Evolutionary conservation across 1,139 yeast genomes (phyloP), one percentile per base, ranked within the genome.

Genomic region (Taphrina wiesneri): DNA sequence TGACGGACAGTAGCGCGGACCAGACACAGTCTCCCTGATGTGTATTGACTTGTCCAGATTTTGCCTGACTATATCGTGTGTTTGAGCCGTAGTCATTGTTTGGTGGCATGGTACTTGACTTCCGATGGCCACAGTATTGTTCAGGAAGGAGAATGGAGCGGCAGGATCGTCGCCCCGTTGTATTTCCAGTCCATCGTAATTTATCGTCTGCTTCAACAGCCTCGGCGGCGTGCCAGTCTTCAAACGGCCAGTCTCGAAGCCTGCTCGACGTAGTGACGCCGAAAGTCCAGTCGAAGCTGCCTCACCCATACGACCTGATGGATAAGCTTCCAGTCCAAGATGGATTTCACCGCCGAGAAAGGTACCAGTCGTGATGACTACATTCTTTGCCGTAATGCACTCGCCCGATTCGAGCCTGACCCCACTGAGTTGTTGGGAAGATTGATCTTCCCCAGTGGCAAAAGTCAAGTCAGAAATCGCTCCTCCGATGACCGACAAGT

Each of bases 211-310:
- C 0, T 86, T 81, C 26, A 88, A 87, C 28, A 95, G 77, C 67
- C 99, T 80, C 1, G 98, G 96, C 0, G 99, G 99, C 0, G 99
- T 95, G 0, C 99, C 99, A 0, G 99, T 95, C 74, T 95, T 95
- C 69, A 95, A 80, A 67, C 99, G 81, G 0, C 99, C 99, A 68
- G 95, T 77, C 67, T 85, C 80, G 75, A 95, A 93, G 0, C 96
- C 96, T 0, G 89, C 87, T 1, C 84, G 84, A 28, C 79, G 78
- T 51, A 95, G 81, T 0, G 99, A 91, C 52, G 85, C 80, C 30
- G 96, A 87, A 36, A 95, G 81, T 0, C 98, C 99, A 76, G 85
- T 88, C 0, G 98, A 90, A 0, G 98, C 96, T 13, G 82, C 84
- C 77, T 95, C 99, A 1, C 97, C 97, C 54, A 93, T 86, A 71